Evolutionary conservation across 345 rosid genomes (phyloP).

Genomic region (Gossypium thurberi): DNA sequence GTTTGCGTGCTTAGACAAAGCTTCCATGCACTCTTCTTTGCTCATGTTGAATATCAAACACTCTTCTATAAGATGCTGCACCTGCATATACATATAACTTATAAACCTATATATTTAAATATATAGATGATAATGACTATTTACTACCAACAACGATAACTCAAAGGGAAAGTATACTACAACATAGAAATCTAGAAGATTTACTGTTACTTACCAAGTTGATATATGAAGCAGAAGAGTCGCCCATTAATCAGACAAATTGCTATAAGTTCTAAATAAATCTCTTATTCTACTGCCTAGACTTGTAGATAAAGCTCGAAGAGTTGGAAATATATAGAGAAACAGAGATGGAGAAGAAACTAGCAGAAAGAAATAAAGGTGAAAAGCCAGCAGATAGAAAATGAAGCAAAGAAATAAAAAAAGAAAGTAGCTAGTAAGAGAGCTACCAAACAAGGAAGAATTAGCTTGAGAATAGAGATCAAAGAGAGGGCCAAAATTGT

Average conservation of each 20-base stretch:
- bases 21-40: conserved; percentile 90
- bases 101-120: background rate
- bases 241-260: conserved; percentile 15
- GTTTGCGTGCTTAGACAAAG: conserved; percentile 80
- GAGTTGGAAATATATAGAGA: background rate
- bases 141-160: no score
- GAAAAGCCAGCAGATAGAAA: background rate
- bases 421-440: background rate
- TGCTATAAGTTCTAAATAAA: background rate
- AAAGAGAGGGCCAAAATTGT: conserved; percentile 10
- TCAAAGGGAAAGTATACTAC: background rate
- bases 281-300: background rate
- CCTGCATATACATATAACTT: conserved; percentile 32
- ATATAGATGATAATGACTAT: background rate
- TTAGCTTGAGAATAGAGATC: conserved; percentile 4
- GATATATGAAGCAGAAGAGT: conserved; percentile 58
- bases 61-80: conserved; percentile 87
- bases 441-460: background rate
- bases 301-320: background rate
- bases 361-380: background rate
- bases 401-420: no score
- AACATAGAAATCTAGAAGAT: background rate
- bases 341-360: background rate
- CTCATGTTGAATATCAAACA: conserved; percentile 80
- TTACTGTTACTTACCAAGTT: conserved; percentile 35